A percentile compares a stretch with the other conserved stretches of the same genome.
These are phyloP conservation scores for Torulaspora microellipsoides DNA, from an alignment of 805 yeast genomes.

Conservation along the genomic window DNA sequence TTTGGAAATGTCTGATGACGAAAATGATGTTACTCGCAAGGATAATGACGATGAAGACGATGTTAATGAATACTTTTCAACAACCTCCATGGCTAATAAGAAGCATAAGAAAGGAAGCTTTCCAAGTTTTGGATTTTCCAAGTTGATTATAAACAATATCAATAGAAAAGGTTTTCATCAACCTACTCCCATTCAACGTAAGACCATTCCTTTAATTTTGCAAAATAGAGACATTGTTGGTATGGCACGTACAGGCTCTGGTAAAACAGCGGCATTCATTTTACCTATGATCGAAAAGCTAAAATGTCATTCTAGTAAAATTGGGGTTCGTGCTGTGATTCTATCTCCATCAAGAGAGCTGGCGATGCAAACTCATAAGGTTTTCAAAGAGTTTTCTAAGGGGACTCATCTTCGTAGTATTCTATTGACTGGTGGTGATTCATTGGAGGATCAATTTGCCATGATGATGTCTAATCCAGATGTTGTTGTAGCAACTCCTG, in stretches of 20 bases:
- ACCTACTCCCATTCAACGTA: constrained; percentile 97
- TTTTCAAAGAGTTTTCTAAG: constrained; percentile 78
- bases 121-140: constrained; percentile 85
- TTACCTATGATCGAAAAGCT: constrained; percentile 85
- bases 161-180: constrained; percentile 82
- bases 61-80: constrained; percentile 41
- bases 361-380: constrained; percentile 87
- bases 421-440: constrained; percentile 93
- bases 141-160: constrained; percentile 62
- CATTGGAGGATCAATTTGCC: constrained; percentile 92
- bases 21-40: constrained; percentile 35
- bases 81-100: constrained; percentile 30
- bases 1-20: constrained; percentile 52
- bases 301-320: constrained; percentile 76
- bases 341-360: constrained; percentile 94
- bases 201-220: constrained; percentile 85
- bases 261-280: constrained; percentile 96
- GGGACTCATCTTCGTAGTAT: constrained; percentile 81
- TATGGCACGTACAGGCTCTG: constrained; percentile 99
- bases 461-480: constrained; percentile 94
- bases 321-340: constrained; percentile 84
- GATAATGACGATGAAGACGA: constrained; percentile 44
- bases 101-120: constrained; percentile 66
- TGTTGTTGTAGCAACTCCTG: constrained; percentile 94
- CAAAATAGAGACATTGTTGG: constrained; percentile 93